These are phyloP conservation scores for Tetracladium setigerum DNA, from an alignment of 495 filamentous ascomycete species.

Conservation along the genomic window DNA sequence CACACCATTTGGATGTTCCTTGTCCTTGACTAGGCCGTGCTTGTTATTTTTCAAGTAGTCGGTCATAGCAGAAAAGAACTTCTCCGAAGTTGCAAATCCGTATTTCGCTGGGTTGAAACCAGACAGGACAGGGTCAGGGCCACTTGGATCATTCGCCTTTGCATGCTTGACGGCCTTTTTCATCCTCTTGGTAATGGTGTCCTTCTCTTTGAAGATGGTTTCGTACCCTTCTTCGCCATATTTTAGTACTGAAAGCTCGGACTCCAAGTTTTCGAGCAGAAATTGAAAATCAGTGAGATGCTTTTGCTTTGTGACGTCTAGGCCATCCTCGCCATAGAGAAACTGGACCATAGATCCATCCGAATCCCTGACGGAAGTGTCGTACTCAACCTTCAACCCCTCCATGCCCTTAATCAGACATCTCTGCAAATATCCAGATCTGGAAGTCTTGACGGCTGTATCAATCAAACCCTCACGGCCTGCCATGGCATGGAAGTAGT, in stretches of 20 bases:
- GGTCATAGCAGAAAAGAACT: conserved; percentile 53
- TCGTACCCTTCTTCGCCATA: conserved; percentile 29
- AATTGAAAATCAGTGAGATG: conserved; percentile 90
- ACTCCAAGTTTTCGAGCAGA: conserved; percentile 65
- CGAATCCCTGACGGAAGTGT: conserved; percentile 86
- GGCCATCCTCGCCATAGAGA: conserved; percentile 91
- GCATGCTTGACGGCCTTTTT: conserved; percentile 68
- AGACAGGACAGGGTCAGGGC: conserved; percentile 70
- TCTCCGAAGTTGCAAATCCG: conserved; percentile 83
- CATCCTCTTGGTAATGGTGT: conserved; percentile 65
- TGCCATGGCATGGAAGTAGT: conserved; percentile 99
- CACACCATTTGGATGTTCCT: conserved; percentile 49
- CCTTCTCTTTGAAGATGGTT: conserved; percentile 41
- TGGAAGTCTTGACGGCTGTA: conserved; percentile 96
- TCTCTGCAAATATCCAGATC: conserved; percentile 93
- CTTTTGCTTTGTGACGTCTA: conserved; percentile 91
- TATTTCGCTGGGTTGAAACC: conserved; percentile 66
- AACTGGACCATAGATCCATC: conserved; percentile 94
- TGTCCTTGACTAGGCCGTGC: conserved; percentile 68
- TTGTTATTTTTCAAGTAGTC: conserved; percentile 72
- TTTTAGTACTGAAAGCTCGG: conserved; percentile 30
- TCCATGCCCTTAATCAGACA: conserved; percentile 99
- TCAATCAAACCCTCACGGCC: conserved; percentile 98
- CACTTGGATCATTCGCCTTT: conserved; percentile 57
- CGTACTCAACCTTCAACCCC: conserved; percentile 84